A percentile compares a stretch with the other conserved stretches of the same genome.
These are phyloP conservation scores for Erythrophleum fordii DNA, from an alignment of 306 rosid species.

Conservation along the genomic window DNA sequence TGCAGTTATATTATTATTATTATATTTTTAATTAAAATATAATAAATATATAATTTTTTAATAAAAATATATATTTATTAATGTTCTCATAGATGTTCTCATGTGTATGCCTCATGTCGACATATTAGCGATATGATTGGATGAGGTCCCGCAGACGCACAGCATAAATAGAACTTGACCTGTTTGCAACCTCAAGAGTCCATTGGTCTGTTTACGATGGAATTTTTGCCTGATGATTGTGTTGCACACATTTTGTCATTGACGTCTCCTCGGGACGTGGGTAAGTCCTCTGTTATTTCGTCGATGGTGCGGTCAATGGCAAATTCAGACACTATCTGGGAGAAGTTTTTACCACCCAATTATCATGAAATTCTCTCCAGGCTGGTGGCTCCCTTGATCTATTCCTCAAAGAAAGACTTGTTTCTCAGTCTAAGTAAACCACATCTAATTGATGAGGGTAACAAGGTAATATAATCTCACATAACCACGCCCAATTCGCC, in stretches of 20 bases:
- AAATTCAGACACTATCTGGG: conserved; percentile 58
- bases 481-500: not conserved
- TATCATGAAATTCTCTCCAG: conserved; percentile 46
- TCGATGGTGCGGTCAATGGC: conserved; percentile 40
- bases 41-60: too few relatives aligned
- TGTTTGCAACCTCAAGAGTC: not conserved
- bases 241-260: conserved; percentile 55
- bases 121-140: conserved; percentile 41
- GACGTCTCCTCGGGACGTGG: conserved; percentile 57
- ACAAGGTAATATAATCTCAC: conserved; percentile 40
- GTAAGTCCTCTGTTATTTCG: conserved; percentile 43
- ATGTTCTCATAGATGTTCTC: conserved; percentile 45
- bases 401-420: conserved; percentile 52
- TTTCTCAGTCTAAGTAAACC: conserved; percentile 57
- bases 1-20: too few relatives aligned
- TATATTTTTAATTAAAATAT: too few relatives aligned
- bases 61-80: too few relatives aligned
- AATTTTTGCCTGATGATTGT: conserved; percentile 61
- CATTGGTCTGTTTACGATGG: conserved; percentile 32
- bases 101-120: conserved; percentile 44
- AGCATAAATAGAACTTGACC: not conserved
- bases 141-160: not conserved
- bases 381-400: conserved; percentile 45
- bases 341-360: conserved; percentile 54
- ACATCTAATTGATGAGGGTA: conserved; percentile 55